phyloP scores from a whole-genome alignment of 768 basidiomycete genomes.

The Chalciporus piperatus region DNA sequence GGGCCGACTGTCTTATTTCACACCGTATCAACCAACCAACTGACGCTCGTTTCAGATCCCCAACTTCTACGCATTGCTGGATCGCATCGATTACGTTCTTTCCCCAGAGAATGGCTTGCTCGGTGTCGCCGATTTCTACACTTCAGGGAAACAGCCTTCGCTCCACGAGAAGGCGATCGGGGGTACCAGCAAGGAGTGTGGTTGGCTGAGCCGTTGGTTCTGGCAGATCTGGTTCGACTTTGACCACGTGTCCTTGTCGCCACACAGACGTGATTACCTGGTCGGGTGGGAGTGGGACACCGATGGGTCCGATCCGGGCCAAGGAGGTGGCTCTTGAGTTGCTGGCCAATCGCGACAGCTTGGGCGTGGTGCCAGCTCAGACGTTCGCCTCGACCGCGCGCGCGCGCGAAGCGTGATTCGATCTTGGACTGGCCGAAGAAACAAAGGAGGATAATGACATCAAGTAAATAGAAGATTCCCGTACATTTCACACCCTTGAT shows the following conservation, averaged over 20 bases:
- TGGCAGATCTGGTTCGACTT: constrained; percentile 74
- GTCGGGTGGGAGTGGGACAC: constrained; percentile 32
- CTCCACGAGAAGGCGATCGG: constrained; percentile 62
- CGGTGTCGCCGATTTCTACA: constrained; percentile 75
- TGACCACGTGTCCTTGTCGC: constrained; percentile 51
- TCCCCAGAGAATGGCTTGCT: constrained; percentile 57
- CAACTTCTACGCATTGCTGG: constrained; percentile 62
- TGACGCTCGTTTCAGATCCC: constrained; percentile 42
- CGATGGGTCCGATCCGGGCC: constrained; percentile 59
- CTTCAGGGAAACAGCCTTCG: constrained; percentile 52
- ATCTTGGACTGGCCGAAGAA: not conserved
- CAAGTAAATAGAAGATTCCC: not conserved
- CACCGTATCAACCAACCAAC: not conserved
- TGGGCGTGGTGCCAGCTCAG: not conserved
- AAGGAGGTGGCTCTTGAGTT: constrained; percentile 58
- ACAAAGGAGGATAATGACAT: not conserved
- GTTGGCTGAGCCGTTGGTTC: constrained; percentile 72
- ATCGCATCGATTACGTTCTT: constrained; percentile 64
- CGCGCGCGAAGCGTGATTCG: constrained; percentile 2
- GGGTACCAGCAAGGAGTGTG: constrained; percentile 54
- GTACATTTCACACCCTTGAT: constrained; percentile 5
- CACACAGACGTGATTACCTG: constrained; percentile 65
- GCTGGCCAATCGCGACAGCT: constrained; percentile 5
- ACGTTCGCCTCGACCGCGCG: not conserved
- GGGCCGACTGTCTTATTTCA: constrained; percentile 12